phyloP scores from a whole-genome alignment of 2,329 filamentous ascomycete genomes.

The Phaeosphaeria sp. region DNA sequence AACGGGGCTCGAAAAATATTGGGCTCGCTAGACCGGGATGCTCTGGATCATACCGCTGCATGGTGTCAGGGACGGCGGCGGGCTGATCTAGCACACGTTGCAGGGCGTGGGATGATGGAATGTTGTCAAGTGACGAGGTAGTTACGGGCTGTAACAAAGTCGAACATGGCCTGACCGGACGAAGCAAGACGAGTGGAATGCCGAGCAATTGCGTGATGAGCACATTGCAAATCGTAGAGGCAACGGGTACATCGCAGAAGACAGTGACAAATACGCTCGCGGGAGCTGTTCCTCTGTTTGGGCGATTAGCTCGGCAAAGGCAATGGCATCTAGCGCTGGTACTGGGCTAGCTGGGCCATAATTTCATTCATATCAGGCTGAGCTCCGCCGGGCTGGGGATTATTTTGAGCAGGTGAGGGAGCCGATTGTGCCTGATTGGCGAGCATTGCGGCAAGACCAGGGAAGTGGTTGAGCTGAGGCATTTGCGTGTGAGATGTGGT shows the following conservation, averaged over 20 bases:
- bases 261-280: background rate
- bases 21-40: background rate
- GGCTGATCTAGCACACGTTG: background rate
- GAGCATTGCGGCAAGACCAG: slow-evolving; percentile 39
- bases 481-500: slow-evolving; percentile 25
- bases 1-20: background rate
- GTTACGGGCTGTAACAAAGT: background rate
- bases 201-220: background rate
- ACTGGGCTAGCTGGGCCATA: slow-evolving; percentile 74
- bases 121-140: background rate
- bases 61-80: background rate
- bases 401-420: slow-evolving; percentile 40
- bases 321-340: slow-evolving; percentile 55
- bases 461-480: slow-evolving; percentile 38
- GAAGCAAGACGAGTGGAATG: background rate
- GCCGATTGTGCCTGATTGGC: slow-evolving; percentile 29
- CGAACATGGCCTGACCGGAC: background rate
- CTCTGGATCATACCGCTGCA: background rate
- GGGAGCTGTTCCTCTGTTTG: background rate
- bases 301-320: background rate
- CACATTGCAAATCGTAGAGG: background rate
- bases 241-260: background rate
- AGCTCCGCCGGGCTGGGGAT: slow-evolving; percentile 29
- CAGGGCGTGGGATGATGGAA: background rate
- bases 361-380: slow-evolving; percentile 70